phyloP scores from a whole-genome alignment of 2,329 filamentous ascomycete species.

The Colletotrichum spaethianum region DNA sequence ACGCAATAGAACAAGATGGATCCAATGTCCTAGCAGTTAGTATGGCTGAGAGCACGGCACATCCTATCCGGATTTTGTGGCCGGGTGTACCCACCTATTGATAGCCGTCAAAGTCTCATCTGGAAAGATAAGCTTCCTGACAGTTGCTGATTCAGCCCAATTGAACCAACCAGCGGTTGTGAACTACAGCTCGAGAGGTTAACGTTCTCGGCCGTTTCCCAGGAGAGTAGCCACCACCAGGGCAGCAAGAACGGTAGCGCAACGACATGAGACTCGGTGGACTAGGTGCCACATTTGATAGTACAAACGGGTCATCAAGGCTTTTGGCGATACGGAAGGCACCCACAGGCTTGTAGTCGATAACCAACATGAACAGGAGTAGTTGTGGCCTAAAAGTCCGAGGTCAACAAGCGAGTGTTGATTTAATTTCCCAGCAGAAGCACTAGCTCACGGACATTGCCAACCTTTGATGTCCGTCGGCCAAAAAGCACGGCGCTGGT shows the following conservation, averaged over 20 bases:
- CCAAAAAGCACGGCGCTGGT: neutral
- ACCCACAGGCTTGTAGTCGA: neutral
- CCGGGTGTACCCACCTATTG: too few species aligned
- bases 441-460: neutral
- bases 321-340: neutral
- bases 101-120: neutral
- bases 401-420: neutral
- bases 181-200: neutral
- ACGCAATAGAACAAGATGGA: too few species aligned
- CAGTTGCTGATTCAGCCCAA: neutral
- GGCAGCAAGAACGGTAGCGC: neutral
- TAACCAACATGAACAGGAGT: neutral
- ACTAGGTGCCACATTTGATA: neutral
- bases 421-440: too few species aligned
- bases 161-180: neutral
- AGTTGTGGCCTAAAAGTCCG: too few species aligned
- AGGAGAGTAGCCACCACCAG: neutral
- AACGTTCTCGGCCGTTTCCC: too few species aligned
- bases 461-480: neutral
- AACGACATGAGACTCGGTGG: neutral
- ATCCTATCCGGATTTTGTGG: constrained; percentile 8
- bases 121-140: neutral
- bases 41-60: neutral
- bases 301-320: neutral
- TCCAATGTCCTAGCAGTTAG: neutral